Percentiles rank a stretch among this genome's conserved stretches.
phyloP scores from a whole-genome alignment of 768 basidiomycete species.

The Nidularia pulvinata region DNA sequence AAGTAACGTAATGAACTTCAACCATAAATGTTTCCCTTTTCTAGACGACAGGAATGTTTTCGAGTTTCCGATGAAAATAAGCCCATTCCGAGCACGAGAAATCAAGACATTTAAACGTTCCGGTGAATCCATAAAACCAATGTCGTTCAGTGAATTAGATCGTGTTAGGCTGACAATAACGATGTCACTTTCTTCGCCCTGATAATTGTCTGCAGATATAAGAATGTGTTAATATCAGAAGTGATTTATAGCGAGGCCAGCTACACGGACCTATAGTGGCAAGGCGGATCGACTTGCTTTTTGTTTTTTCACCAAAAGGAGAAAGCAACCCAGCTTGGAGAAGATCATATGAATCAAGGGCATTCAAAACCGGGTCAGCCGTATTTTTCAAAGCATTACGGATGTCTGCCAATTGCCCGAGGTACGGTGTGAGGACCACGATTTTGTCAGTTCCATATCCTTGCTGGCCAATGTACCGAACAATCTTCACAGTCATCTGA shows the following conservation, averaged over 20 bases:
- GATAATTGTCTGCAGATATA: conserved; percentile 64
- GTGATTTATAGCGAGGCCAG: neutral
- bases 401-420: conserved; percentile 59
- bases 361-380: conserved; percentile 61
- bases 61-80: conserved; percentile 68
- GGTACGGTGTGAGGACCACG: conserved; percentile 68
- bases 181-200: conserved; percentile 75
- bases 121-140: conserved; percentile 72
- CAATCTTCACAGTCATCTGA: conserved; percentile 63
- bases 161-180: conserved; percentile 61
- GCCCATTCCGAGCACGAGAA: conserved; percentile 63
- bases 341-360: conserved; percentile 60
- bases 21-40: conserved; percentile 54
- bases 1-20: conserved; percentile 42
- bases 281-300: conserved; percentile 49
- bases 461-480: conserved; percentile 65
- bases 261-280: conserved; percentile 58
- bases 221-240: neutral
- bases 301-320: conserved; percentile 28
- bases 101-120: conserved; percentile 72
- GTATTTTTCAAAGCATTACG: conserved; percentile 39
- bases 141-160: conserved; percentile 53
- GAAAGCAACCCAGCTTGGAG: conserved; percentile 53
- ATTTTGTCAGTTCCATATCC: conserved; percentile 62
- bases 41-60: conserved; percentile 53